A percentile compares a stretch with the other conserved stretches of the same genome.
These are phyloP conservation scores for Debaryomyces castellii DNA, from an alignment of 805 yeast genomes.

Conservation along the genomic window DNA sequence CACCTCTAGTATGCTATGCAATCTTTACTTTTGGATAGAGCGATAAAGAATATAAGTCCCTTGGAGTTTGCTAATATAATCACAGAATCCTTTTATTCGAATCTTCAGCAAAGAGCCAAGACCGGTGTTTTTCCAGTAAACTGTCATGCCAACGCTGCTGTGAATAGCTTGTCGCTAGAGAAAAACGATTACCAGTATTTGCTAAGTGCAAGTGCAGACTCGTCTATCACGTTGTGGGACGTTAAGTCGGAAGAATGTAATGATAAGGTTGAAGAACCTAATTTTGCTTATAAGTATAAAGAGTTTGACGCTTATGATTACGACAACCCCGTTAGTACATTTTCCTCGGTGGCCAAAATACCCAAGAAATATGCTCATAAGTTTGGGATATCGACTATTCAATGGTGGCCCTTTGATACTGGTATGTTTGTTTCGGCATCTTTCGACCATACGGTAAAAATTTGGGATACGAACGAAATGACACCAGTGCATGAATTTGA, in stretches of 20 bases:
- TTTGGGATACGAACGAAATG: slow-evolving; percentile 77
- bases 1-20: slow-evolving; percentile 28
- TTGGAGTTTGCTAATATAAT: slow-evolving; percentile 34
- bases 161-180: slow-evolving; percentile 64
- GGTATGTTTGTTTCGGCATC: slow-evolving; percentile 85
- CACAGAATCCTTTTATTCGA: slow-evolving; percentile 36
- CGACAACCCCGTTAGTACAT: slow-evolving; percentile 28
- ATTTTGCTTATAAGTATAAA: slow-evolving; percentile 14
- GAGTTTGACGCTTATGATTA: slow-evolving; percentile 30
- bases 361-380: slow-evolving; percentile 50
- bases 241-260: slow-evolving; percentile 22
- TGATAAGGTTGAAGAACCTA: slow-evolving; percentile 4
- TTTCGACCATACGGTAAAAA: slow-evolving; percentile 70
- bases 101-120: slow-evolving; percentile 20
- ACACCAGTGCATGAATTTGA: slow-evolving; percentile 67
- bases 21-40: slow-evolving; percentile 35
- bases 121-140: slow-evolving; percentile 36
- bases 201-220: slow-evolving; percentile 74
- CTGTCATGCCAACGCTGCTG: slow-evolving; percentile 50
- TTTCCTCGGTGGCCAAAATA: slow-evolving; percentile 27
- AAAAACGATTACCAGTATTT: slow-evolving; percentile 42
- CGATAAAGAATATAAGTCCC: slow-evolving; percentile 26
- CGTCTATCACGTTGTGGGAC: slow-evolving; percentile 69
- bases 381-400: slow-evolving; percentile 69
- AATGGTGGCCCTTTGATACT: slow-evolving; percentile 89